Evolutionary conservation across 116 monocot genomes (phyloP).

Genomic region (Trichopus zeylanicus): DNA sequence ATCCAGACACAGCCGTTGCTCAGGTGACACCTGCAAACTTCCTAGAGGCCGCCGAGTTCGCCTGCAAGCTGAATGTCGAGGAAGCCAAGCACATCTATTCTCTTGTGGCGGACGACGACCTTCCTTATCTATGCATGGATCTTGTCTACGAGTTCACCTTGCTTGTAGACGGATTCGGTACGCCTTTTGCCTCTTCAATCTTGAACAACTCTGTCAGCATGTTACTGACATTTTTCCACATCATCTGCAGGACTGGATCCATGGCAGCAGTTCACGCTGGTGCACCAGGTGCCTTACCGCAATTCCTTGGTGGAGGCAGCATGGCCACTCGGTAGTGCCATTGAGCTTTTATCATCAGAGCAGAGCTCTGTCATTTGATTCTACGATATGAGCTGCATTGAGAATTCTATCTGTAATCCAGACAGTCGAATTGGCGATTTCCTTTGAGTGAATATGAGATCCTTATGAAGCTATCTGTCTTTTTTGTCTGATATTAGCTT

Average conservation of each 20-base stretch:
- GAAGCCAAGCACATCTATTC: slow-evolving; percentile 31
- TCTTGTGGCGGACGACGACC: slow-evolving; percentile 20
- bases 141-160: slow-evolving; percentile 57
- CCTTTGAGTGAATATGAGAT: too few species aligned
- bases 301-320: slow-evolving; percentile 81
- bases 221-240: too few species aligned
- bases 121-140: slow-evolving; percentile 66
- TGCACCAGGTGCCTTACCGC: slow-evolving; percentile 71
- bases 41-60: slow-evolving; percentile 36
- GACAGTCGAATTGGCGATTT: too few species aligned
- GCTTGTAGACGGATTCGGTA: slow-evolving; percentile 74
- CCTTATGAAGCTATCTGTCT: too few species aligned
- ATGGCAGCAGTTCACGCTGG: slow-evolving; percentile 77
- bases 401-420: too few species aligned
- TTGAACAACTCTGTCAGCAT: too few species aligned
- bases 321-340: slow-evolving; percentile 91
- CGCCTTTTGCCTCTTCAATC: background rate
- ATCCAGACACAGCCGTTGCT: slow-evolving; percentile 16
- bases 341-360: slow-evolving; percentile 81
- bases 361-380: too few species aligned
- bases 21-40: slow-evolving; percentile 36
- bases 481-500: too few species aligned
- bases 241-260: slow-evolving; percentile 65
- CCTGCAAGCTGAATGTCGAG: slow-evolving; percentile 30
- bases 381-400: too few species aligned